These are phyloP conservation scores for Solanum hybrid DNA, from an alignment of 305 asterid genomes.

Conservation along the genomic window DNA sequence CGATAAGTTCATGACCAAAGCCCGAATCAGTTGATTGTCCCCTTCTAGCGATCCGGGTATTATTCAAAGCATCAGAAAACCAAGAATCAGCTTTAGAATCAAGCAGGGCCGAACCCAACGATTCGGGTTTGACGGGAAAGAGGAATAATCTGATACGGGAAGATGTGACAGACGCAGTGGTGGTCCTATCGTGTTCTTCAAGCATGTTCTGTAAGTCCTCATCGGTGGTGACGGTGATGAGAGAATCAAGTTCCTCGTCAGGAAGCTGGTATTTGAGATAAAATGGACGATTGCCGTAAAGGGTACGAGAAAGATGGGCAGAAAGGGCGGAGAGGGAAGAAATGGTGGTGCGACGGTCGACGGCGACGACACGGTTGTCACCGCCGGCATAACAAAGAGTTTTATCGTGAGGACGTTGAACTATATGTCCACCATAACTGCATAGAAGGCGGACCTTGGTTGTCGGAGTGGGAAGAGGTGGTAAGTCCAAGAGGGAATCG, in stretches of 20 bases:
- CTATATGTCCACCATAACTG: constrained; percentile 81
- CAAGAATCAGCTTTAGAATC: constrained; percentile 64
- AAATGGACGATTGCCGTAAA: constrained; percentile 53
- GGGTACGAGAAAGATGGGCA: constrained; percentile 46
- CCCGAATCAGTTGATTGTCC: constrained; percentile 59
- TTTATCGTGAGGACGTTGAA: constrained; percentile 72
- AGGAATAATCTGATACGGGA: constrained; percentile 65
- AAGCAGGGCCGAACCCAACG: constrained; percentile 40
- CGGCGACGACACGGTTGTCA: constrained; percentile 64
- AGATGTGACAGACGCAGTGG: constrained; percentile 10
- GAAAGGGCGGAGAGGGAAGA: constrained; percentile 34
- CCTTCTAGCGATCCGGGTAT: constrained; percentile 46
- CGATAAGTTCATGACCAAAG: constrained; percentile 25
- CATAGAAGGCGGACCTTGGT: constrained; percentile 72
- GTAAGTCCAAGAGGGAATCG: constrained; percentile 18
- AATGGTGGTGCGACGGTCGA: constrained; percentile 67
- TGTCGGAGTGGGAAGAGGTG: constrained; percentile 33
- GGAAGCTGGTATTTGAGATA: constrained; percentile 80
- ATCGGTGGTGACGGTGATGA: constrained; percentile 65
- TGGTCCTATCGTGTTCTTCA: constrained; percentile 72
- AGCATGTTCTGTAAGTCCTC: constrained; percentile 81
- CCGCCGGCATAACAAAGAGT: constrained; percentile 74
- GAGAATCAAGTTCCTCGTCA: constrained; percentile 61
- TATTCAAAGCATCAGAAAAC: constrained; percentile 67
- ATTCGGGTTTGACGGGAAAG: constrained; percentile 56